Evolutionary conservation across 208 protist species (phyloP).

Genomic region (Leishmania martiniquensis): DNA sequence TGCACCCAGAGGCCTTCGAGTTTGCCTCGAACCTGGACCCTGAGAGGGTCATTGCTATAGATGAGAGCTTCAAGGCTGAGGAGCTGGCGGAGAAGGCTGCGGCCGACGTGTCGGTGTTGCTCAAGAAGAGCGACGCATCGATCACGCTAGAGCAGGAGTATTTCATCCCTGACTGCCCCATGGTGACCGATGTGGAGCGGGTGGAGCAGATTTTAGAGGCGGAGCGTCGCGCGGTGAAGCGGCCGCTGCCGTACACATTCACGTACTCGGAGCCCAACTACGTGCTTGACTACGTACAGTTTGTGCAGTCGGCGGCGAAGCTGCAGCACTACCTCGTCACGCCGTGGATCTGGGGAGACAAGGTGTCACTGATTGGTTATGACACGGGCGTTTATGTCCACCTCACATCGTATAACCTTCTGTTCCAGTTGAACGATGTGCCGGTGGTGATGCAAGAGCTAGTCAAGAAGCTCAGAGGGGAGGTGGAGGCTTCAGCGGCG

Average conservation of each 20-base stretch:
- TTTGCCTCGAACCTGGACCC: constrained; percentile 55
- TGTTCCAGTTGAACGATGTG: constrained; percentile 54
- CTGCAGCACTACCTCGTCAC: constrained; percentile 72
- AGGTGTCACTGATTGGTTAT: constrained; percentile 79
- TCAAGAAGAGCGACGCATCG: constrained; percentile 22
- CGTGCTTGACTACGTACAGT: constrained; percentile 81
- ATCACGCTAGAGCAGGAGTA: constrained; percentile 55
- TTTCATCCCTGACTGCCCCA: constrained; percentile 61
- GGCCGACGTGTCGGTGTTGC: constrained; percentile 37
- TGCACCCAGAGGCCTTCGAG: constrained; percentile 86
- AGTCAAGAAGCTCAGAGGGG: constrained; percentile 33
- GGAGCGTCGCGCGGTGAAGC: constrained; percentile 41
- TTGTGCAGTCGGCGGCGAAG: constrained; percentile 60
- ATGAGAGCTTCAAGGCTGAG: constrained; percentile 44
- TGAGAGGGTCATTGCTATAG: constrained; percentile 47
- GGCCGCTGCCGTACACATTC: constrained; percentile 50
- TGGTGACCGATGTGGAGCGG: constrained; percentile 55
- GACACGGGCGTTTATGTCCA: constrained; percentile 67
- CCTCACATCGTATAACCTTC: constrained; percentile 73
- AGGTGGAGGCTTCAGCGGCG: constrained; percentile 15
- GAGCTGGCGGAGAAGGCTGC: constrained; percentile 41
- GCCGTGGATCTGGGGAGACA: constrained; percentile 83
- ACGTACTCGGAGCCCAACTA: constrained; percentile 85
- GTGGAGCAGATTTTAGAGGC: constrained; percentile 59
- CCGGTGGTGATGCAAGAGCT: constrained; percentile 32